Evolutionary conservation across 805 yeast species (phyloP), one percentile per base, ranked within the genome.

Genomic region (Ogataea nitratoaversa): DNA sequence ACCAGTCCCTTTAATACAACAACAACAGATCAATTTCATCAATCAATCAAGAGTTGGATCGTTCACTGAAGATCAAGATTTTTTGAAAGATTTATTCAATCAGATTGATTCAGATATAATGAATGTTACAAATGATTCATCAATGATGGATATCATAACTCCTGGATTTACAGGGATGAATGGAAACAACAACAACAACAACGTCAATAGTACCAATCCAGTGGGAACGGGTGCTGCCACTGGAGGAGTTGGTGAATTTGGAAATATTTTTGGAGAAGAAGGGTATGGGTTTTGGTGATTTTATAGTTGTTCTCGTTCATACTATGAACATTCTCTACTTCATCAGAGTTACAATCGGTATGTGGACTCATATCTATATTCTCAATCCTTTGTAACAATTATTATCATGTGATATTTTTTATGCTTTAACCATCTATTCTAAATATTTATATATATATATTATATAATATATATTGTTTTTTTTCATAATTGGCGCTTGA

Each of bases 31-130:
- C n/a, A n/a, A n/a, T n/a, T n/a, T n/a, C n/a, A 4, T 18, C 14
- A 12, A 19, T n/a, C 37, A 25, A 28, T 28, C 37, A 27, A 14
- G 32, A 17, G 12, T 20, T 14, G 37, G 37, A 7, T 25, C 32
- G 9, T 20, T 31, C 17, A 35, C 19, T 11, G 56, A 52, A 41
- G 54, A 56, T 13, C 61, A 57, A 32, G 46, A 52, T 19, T 42
- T 57, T 34, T 41, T 56, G 19, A 52, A 54, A 40, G 64, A 59
- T 33, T 33, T 60, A 11, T 60, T 60, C 34, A 43, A 41, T 27
- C 63, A 60, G 38, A 59, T 60, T 22, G 64, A 60, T 35, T 49
- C 57, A 2, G 65, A 60, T 42, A 45, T 60, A n/a, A 53, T 56
- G 52, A 52, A 50, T 36, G 44, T 50, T 27, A 49, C 48, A 17